A percentile compares a stretch with the other conserved stretches of the same genome.
phyloP scores from a whole-genome alignment of 305 asterid genomes.

The Euphrasia arctica region DNA sequence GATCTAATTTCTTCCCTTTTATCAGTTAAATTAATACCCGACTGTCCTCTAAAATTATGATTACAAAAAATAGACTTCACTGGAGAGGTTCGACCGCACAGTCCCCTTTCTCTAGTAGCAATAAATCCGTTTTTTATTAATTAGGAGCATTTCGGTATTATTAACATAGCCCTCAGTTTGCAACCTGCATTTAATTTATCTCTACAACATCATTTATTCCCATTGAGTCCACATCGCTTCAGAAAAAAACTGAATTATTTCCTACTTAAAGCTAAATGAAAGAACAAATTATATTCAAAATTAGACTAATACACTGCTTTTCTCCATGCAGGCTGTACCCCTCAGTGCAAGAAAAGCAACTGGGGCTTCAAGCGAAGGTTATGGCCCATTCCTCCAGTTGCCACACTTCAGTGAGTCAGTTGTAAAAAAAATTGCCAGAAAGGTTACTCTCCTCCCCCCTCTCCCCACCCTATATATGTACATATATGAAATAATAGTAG shows the following conservation, averaged over 20 bases:
- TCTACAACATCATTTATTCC: not conserved
- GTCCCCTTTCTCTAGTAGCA: not conserved
- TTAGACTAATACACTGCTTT: conserved; percentile 20
- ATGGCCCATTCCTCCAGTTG: conserved; percentile 94
- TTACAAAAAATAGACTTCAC: not conserved
- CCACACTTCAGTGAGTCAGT: conserved; percentile 94
- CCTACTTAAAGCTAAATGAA: conserved; percentile 20
- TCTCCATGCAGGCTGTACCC: conserved; percentile 79
- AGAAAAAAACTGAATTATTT: conserved; percentile 2
- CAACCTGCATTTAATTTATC: not conserved
- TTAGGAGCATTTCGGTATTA: not conserved
- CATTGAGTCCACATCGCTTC: conserved; percentile 2
- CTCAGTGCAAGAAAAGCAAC: conserved; percentile 84
- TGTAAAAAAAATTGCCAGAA: conserved; percentile 86
- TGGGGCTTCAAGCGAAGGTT: conserved; percentile 84
- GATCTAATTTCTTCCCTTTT: not conserved
- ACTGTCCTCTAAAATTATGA: not conserved
- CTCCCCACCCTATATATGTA: not conserved
- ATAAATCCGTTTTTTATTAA: not conserved
- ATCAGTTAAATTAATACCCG: not conserved
- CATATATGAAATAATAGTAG: not conserved
- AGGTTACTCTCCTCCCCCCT: conserved; percentile 44
- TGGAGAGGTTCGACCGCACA: not conserved
- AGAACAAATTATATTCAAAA: conserved; percentile 10
- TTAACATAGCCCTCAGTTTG: not conserved